Evolutionary conservation across 1,284 basidiomycete species (phyloP).

Genomic region (Leucoagaricus sp.): DNA sequence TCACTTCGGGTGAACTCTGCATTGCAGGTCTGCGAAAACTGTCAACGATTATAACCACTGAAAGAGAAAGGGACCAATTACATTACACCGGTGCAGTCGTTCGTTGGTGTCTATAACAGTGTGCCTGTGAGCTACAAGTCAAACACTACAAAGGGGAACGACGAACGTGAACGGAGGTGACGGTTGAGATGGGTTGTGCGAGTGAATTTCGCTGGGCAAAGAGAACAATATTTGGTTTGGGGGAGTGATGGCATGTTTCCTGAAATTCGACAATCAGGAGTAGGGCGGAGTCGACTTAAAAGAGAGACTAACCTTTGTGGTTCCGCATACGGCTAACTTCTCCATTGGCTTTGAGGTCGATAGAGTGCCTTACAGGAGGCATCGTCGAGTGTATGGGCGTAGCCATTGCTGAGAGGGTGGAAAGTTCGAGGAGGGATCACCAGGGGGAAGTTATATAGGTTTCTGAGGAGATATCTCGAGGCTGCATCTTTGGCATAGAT

Average conservation of each 20-base stretch:
- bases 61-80: conserved; percentile 28
- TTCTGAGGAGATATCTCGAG: conserved; percentile 11
- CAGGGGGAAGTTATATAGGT: conserved; percentile 30
- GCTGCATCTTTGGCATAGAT: conserved; percentile 12
- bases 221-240: conserved; percentile 53
- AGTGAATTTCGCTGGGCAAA: conserved; percentile 60
- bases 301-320: conserved; percentile 35
- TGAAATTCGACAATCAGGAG: conserved; percentile 18
- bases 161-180: conserved; percentile 48
- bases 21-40: conserved; percentile 42
- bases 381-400: conserved; percentile 25
- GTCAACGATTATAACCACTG: background rate
- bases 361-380: conserved; percentile 24
- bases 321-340: conserved; percentile 43
- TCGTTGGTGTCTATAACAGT: conserved; percentile 45
- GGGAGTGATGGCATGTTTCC: conserved; percentile 45
- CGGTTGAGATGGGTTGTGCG: conserved; percentile 58
- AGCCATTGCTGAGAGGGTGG: conserved; percentile 23
- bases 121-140: background rate
- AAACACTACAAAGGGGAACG: background rate
- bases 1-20: conserved; percentile 62
- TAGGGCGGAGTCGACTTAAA: background rate
- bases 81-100: conserved; percentile 51
- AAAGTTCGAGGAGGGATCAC: conserved; percentile 21
- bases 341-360: conserved; percentile 43